phyloP scores from a whole-genome alignment of 306 rosid genomes.

The Rubus parviflorus region DNA sequence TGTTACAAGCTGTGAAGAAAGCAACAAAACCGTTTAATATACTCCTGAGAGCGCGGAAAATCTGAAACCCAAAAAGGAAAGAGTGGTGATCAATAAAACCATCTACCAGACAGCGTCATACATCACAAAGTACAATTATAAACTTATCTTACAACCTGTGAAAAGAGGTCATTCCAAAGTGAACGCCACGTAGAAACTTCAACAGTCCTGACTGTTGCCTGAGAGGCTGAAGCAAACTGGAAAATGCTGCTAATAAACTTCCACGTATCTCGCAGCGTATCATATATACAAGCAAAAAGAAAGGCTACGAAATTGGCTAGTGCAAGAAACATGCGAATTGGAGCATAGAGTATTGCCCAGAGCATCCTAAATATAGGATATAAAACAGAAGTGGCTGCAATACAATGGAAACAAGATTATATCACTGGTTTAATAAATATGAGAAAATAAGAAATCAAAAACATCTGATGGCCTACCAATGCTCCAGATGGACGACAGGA shows the following conservation, averaged over 20 bases:
- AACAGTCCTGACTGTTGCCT: slow-evolving; percentile 51
- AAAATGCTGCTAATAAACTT: slow-evolving; percentile 51
- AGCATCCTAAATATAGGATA: slow-evolving; percentile 68
- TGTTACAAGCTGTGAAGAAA: slow-evolving; percentile 84
- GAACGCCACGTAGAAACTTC: slow-evolving; percentile 87
- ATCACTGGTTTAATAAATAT: slow-evolving; percentile 9
- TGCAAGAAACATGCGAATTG: slow-evolving; percentile 53
- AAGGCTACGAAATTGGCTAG: slow-evolving; percentile 47
- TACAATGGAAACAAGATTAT: slow-evolving; percentile 27
- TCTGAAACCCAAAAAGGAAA: slow-evolving; percentile 43
- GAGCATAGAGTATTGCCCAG: slow-evolving; percentile 71
- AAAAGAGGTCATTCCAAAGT: slow-evolving; percentile 93
- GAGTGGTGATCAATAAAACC: slow-evolving; percentile 28
- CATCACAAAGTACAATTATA: slow-evolving; percentile 15
- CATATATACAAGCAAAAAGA: slow-evolving; percentile 31
- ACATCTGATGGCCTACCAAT: slow-evolving; percentile 59
- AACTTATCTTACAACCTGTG: slow-evolving; percentile 54
- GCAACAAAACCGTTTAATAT: slow-evolving; percentile 85
- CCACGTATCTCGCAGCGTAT: slow-evolving; percentile 50
- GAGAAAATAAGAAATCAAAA: slow-evolving; percentile 18
- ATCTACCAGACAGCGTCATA: slow-evolving; percentile 11
- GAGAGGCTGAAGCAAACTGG: slow-evolving; percentile 70
- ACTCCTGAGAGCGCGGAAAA: slow-evolving; percentile 85
- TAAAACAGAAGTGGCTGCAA: slow-evolving; percentile 61
- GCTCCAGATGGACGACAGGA: slow-evolving; percentile 50